A percentile compares a stretch with the other conserved stretches of the same genome.
Conservation (phyloP, 257 asterid species). For the Solanum chaucha region DNA sequence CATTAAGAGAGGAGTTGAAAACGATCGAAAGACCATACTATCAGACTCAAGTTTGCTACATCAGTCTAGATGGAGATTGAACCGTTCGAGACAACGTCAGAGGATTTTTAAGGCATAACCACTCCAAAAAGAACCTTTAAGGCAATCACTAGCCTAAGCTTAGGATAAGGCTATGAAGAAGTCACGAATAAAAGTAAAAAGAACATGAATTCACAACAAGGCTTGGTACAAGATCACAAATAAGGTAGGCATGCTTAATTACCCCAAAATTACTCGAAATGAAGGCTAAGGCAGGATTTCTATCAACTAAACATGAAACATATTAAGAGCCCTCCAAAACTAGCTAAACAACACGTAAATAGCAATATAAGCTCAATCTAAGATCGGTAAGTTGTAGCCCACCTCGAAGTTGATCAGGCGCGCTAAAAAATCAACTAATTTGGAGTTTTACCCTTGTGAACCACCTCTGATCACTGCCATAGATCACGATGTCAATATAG, state of each 20-base stretch:
- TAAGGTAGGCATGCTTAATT: background rate
- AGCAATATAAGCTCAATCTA: no score
- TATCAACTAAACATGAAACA: background rate
- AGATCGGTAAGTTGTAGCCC: background rate
- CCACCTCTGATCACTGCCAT: background rate
- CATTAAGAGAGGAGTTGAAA: background rate
- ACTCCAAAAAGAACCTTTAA: background rate
- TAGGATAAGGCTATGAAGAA: background rate
- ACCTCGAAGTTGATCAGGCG: background rate
- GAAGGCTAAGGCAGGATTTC: no score
- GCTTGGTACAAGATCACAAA: background rate
- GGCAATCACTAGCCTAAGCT: background rate
- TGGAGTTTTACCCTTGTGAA: background rate
- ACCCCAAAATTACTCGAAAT: background rate
- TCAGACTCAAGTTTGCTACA: background rate
- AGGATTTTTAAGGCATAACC: background rate
- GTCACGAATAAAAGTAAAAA: no score
- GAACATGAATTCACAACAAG: background rate
- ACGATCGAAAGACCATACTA: background rate
- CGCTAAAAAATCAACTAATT: background rate
- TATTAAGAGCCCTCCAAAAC: no score
- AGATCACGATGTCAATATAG: background rate
- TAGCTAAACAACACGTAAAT: background rate
- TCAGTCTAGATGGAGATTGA: background rate
- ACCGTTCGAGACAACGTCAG: accelerated